phyloP scores from a whole-genome alignment of 2,329 filamentous ascomycete species.

The Tolypocladium sp. region DNA sequence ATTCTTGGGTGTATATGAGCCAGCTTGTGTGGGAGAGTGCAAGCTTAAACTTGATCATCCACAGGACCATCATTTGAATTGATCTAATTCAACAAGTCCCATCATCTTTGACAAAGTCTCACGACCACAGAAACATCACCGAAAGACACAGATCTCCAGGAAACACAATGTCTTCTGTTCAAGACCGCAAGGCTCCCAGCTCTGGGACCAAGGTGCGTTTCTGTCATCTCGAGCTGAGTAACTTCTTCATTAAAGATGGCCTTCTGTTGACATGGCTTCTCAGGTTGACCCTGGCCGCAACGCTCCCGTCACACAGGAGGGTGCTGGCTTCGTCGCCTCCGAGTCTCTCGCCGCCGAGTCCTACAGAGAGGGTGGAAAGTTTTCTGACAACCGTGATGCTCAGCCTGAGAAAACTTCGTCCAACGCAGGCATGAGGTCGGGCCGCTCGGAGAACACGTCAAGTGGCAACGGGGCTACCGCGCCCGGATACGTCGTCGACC shows the following conservation, averaged over 20 bases:
- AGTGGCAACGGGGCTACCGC: slow-evolving; percentile 16
- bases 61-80: neutral
- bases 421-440: neutral
- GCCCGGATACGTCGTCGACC: slow-evolving; percentile 27
- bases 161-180: slow-evolving; percentile 1
- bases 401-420: slow-evolving; percentile 11
- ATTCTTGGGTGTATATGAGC: neutral
- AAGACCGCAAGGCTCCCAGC: slow-evolving; percentile 6
- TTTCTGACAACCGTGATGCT: slow-evolving; percentile 48
- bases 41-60: neutral
- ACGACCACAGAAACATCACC: neutral
- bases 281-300: slow-evolving; percentile 39
- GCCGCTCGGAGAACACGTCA: slow-evolving; percentile 3
- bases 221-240: neutral
- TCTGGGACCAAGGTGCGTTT: slow-evolving; percentile 8
- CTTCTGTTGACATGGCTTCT: neutral
- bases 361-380: slow-evolving; percentile 46
- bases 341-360: slow-evolving; percentile 76
- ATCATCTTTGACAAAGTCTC: neutral
- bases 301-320: slow-evolving; percentile 46
- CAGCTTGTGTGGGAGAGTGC: neutral
- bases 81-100: neutral
- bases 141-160: neutral
- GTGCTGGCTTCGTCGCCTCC: slow-evolving; percentile 51
- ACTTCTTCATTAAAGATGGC: neutral